Evolutionary conservation across 2,329 filamentous ascomycete genomes (phyloP).

Genomic region (Pseudogymnoascus sp.): DNA sequence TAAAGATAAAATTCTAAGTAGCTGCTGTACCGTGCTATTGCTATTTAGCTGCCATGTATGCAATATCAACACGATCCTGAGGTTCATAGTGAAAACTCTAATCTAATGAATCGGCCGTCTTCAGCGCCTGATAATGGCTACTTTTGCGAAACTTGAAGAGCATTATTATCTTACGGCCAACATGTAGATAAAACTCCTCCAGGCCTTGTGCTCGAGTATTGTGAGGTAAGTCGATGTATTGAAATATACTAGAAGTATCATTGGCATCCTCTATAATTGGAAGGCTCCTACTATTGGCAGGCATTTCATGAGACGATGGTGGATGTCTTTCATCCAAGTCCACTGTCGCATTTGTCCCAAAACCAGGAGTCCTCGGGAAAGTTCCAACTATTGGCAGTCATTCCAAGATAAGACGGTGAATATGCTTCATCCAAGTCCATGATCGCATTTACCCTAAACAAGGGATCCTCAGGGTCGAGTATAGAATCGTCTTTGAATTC

Average conservation of each 20-base stretch:
- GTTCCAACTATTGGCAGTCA: neutral
- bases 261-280: neutral
- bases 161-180: neutral
- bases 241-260: neutral
- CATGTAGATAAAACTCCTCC: neutral
- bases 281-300: neutral
- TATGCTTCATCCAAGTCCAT: neutral
- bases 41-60: no score
- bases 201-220: constrained; percentile 1
- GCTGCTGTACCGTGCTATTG: no score
- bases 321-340: neutral
- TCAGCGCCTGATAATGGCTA: no score
- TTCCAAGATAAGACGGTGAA: neutral
- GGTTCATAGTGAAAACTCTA: no score
- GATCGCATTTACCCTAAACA: neutral
- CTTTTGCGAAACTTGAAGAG: no score
- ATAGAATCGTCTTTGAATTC: neutral
- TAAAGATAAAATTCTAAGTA: no score
- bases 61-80: no score
- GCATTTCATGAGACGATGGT: neutral
- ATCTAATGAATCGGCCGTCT: no score
- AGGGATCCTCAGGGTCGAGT: neutral
- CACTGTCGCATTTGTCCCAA: neutral
- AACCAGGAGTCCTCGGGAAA: neutral
- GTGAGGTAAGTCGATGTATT: neutral